Evolutionary conservation across 2,329 filamentous ascomycete genomes (phyloP).

Genomic region (Sarocladium brachiariae): DNA sequence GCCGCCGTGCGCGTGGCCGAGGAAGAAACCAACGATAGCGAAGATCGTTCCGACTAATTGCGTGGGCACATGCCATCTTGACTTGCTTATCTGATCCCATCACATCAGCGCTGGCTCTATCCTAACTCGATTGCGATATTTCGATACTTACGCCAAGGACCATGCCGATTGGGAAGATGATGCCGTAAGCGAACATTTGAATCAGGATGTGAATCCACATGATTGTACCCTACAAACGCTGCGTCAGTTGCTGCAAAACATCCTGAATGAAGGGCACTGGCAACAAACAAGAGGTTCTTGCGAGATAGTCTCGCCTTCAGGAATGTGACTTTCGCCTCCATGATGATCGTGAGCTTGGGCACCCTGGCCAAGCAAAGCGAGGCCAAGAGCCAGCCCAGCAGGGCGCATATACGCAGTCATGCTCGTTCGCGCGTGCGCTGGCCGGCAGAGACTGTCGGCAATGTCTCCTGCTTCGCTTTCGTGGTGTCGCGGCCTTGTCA

Average conservation of each 20-base stretch:
- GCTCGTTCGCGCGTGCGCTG: not conserved
- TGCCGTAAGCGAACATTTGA: conserved; percentile 79
- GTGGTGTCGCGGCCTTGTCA: not conserved
- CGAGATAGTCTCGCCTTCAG: conserved; percentile 64
- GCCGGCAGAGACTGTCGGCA: not conserved
- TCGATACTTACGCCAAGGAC: conserved; percentile 68
- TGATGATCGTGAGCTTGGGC: conserved; percentile 42
- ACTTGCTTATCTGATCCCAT: conserved; percentile 65
- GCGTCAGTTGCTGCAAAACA: conserved; percentile 24
- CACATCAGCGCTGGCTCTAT: not conserved
- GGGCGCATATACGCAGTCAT: not conserved
- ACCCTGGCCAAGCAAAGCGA: not conserved
- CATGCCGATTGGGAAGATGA: conserved; percentile 93
- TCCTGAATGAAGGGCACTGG: not conserved
- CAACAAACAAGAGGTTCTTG: conserved; percentile 62
- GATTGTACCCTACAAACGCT: conserved; percentile 56
- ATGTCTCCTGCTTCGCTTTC: not conserved
- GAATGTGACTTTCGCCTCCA: conserved; percentile 45
- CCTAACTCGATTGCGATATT: not conserved
- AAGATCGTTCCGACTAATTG: conserved; percentile 70
- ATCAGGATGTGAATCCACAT: conserved; percentile 93
- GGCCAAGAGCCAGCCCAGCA: not conserved
- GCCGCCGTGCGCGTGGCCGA: conserved; percentile 86
- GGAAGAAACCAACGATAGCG: conserved; percentile 77
- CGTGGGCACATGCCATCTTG: conserved; percentile 87